Evolutionary conservation across 345 rosid species (phyloP), one percentile per base, ranked within the genome.

Genomic region (Gossypium ekmanianum): DNA sequence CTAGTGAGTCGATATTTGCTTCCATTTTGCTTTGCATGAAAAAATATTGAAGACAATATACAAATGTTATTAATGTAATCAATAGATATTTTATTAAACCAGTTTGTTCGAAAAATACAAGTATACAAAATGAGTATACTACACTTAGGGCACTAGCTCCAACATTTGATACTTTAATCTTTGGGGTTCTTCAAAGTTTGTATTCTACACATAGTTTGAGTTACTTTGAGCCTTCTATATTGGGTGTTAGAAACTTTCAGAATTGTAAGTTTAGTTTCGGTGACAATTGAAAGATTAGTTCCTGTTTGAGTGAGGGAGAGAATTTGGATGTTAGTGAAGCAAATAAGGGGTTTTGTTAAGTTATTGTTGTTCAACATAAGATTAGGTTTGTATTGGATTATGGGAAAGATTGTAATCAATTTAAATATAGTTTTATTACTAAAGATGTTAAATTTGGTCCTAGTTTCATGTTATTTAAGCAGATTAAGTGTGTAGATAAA

Each of bases 171-270:
- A 85, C 83, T 77, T 84, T 94, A 75, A 87, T 92, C 27, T 83
- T 73, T 63, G 95, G 97, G 75, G 68, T 75, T 71, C 76, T 94
- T 64, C 91, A 88, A 79, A 88, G 89, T 67, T 61, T 87, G 52
- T 79, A 75, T 74, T 65, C 57, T 73, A 45, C 48, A 72, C 71
- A 72, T 71, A 67, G 77, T 66, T 73, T 20, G 55, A 82, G 81
- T 74, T 73, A 73, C 71, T 94, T 90, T 44, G 81, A 78, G 72
- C 87, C 87, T 74, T 88, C 90, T 44, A 74, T 91, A 68, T 72
- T 94, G 77, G 95, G 86, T 74, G 71, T 89, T 18, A 84, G 85
- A 52, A 78, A 67, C 79, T 80, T 82, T 77, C 78, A 76, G 50
- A 82, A 85, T 68, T 92, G 87, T 75, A 82, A 80, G 69, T 91